Evolutionary conservation across 2,329 filamentous ascomycete species (phyloP), one percentile per base, ranked within the genome.

Genomic region (Septoria petroselini): DNA sequence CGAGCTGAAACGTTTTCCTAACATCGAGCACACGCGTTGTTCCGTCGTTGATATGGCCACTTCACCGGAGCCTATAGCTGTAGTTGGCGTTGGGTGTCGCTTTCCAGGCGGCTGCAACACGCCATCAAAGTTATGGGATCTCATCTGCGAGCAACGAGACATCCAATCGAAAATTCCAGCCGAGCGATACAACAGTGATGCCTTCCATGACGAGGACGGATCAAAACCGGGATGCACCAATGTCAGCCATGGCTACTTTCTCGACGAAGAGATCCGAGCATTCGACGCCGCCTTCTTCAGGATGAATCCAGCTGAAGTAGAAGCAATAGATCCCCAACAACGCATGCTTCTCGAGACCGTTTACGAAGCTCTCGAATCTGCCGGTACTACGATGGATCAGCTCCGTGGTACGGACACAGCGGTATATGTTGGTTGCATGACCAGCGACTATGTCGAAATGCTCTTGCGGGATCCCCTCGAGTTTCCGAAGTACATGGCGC

Each of bases 201-300:
- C 40, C 0, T 57, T 50, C 41, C 50, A 55, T 34, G 39, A 57
- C 42, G 33, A 39, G 21, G 35, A 55, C 34, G 15, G 25, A 8
- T 8, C 31, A 6, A 30, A 48, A 18, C 55, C 49, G 17, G 52
- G 48, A 19, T 34, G 35, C 43, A 55, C 53, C 25, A 53, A 52
- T 40, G 48, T 57, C 39, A 53, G 50, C 41, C 37, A 58, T 29
- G 58, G 54, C 17, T 60, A 68, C 43, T 63, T 69, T n/a, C 18
- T 70, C 0, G 21, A 62, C 8, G 49, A 66, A 21, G 58, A 67
- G 41, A 34, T 60, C 3, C 43, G 40, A 31, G 34, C 48, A 2
- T 69, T 67, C 45, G 73, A 76, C 52, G 60, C 70, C 19, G 53
- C 59, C 1, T 75, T 75, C 62, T 75, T 76, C 63, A 65, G 66